A percentile compares a stretch with the other conserved stretches of the same genome.
Evolutionary conservation across 163 green algal genomes (phyloP).

Genomic region (Scenedesmus sp.): DNA sequence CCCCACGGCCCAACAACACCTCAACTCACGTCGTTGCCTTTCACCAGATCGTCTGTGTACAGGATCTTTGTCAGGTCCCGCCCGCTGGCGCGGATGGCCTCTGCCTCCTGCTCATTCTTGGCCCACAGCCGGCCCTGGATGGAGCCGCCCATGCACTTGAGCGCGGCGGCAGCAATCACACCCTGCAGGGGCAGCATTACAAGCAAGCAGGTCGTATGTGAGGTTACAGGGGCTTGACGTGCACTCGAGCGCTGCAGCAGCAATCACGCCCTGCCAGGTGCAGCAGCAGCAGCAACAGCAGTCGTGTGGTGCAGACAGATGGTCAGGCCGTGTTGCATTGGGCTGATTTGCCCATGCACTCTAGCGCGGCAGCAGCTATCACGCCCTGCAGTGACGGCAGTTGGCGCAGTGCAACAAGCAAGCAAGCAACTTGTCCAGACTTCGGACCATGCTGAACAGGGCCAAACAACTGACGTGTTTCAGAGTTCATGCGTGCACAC

Average conservation of each 20-base stretch:
- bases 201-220: neutral
- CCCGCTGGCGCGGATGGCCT: slow-evolving; percentile 46
- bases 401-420: too few species aligned
- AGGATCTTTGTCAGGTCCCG: slow-evolving; percentile 77
- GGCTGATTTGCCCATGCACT: too few species aligned
- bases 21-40: slow-evolving; percentile 48
- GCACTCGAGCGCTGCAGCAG: neutral
- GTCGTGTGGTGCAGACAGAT: too few species aligned
- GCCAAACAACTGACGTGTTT: too few species aligned
- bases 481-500: too few species aligned
- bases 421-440: too few species aligned
- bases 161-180: slow-evolving; percentile 80
- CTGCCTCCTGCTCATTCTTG: slow-evolving; percentile 78
- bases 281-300: too few species aligned
- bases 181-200: slow-evolving; percentile 56
- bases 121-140: slow-evolving; percentile 75
- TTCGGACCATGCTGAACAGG: too few species aligned
- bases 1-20: neutral
- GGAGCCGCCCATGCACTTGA: slow-evolving; percentile 85
- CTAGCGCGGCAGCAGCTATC: too few species aligned
- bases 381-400: too few species aligned
- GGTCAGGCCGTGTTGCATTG: too few species aligned
- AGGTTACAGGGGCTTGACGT: neutral
- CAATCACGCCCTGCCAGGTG: too few species aligned
- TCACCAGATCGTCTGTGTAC: slow-evolving; percentile 72